Evolutionary conservation across 2,329 filamentous ascomycete genomes (phyloP), one percentile per base, ranked within the genome.

Genomic region (Talaromyces sp.): DNA sequence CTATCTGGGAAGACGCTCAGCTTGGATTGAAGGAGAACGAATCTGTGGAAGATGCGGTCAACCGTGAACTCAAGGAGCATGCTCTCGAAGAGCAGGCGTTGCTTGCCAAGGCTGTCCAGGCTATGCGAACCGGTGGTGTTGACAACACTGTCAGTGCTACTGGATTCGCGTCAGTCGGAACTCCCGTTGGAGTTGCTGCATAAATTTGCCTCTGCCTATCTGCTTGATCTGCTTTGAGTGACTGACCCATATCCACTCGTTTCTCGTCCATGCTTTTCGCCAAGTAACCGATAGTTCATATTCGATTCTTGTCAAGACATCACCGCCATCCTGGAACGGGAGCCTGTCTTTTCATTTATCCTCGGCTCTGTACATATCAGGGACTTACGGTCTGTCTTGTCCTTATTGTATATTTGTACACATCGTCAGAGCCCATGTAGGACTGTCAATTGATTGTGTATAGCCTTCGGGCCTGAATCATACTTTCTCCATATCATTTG

Each of bases 1-100:
- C 93, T n/a, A 88, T 99, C 47, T 99, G 95, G 95, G 95, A 91
- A 1, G 89, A 97, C 72, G 83, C 86, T 72, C 95, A 99, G 84
- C 87, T 99, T 64, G 91, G 90, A 47, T 85, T 97, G 58, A 63
- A 65, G 36, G 66, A 71, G 58, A 85, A 88, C 66, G 83, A 91
- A 73, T 82, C 86, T 15, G 82, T 87, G 60, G 82, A 85, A 74
- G 86, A 89, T 75, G 79, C 84, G 15, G 77, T 87, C 27, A 81
- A 84, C 72, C 74, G 78, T 34, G 77, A 79, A 66, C 72, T 79
- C 54, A 51, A 65, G 49, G 70, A 69, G 13, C 67, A 65, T 22
- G 65, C 69, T 17, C 29, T 54, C 4, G 68, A 69, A 36, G 61
- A 69, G 60, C 31, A 64, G 66, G 27, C 40, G 13, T 29, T 36